A percentile compares a stretch with the other conserved stretches of the same genome.
Conservation (phyloP, 2,329 filamentous ascomycete genomes). For the Zasmidium cellare region DNA sequence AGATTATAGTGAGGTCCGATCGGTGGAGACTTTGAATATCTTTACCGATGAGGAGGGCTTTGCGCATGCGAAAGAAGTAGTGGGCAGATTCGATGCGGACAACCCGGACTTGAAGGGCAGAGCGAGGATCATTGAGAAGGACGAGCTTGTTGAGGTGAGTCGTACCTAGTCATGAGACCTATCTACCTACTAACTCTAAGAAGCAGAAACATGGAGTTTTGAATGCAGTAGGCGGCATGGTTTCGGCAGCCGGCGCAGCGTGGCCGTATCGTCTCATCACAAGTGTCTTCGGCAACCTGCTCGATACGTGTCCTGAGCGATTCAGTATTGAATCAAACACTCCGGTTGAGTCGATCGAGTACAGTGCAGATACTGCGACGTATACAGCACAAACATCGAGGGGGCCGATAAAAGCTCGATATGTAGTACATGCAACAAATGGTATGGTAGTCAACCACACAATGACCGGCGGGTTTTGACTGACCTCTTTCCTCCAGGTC, state of each 20-base stretch:
- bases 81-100: slow-evolving; percentile 4
- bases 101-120: slow-evolving; percentile 1
- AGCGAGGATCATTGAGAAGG: background rate
- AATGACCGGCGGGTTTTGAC: background rate
- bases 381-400: slow-evolving; percentile 10
- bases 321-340: slow-evolving; percentile 17
- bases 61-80: background rate
- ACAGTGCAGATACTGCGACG: background rate
- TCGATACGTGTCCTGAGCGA: slow-evolving; percentile 1
- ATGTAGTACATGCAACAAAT: slow-evolving; percentile 18
- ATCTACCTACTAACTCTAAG: background rate
- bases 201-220: slow-evolving; percentile 6
- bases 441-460: background rate
- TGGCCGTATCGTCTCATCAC: slow-evolving; percentile 23
- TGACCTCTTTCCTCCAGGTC: background rate
- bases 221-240: slow-evolving; percentile 9
- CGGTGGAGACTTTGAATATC: slow-evolving; percentile 11
- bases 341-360: slow-evolving; percentile 8
- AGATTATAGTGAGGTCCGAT: slow-evolving; percentile 9
- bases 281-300: slow-evolving; percentile 8
- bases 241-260: slow-evolving; percentile 13
- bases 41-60: slow-evolving; percentile 7
- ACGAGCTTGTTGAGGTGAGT: background rate
- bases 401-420: slow-evolving; percentile 8
- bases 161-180: background rate